Evolutionary conservation across 2,329 filamentous ascomycete genomes (phyloP).

Genomic region (Fusarium domesticum): DNA sequence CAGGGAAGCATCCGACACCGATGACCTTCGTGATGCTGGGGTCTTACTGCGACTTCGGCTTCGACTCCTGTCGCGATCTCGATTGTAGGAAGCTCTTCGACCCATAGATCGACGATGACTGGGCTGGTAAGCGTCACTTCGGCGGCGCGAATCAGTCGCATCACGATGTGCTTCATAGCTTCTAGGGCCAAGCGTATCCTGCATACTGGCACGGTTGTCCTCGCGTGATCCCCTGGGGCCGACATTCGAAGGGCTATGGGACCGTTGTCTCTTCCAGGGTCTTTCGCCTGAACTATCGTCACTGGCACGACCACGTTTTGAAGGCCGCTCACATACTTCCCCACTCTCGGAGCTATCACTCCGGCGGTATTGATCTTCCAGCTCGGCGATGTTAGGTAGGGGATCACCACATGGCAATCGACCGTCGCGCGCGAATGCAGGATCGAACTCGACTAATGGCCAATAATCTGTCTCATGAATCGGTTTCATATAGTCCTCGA

Average conservation of each 20-base stretch:
- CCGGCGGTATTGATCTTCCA: slow-evolving; percentile 6
- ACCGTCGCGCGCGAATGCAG: slow-evolving; percentile 37
- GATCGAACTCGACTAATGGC: slow-evolving; percentile 41
- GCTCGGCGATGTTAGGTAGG: slow-evolving; percentile 11
- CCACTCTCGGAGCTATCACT: slow-evolving; percentile 19
- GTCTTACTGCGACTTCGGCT: slow-evolving; percentile 20
- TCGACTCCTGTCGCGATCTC: slow-evolving; percentile 12
- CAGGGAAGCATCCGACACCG: slow-evolving; percentile 33
- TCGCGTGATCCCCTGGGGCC: slow-evolving; percentile 10
- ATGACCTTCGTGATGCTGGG: slow-evolving; percentile 30
- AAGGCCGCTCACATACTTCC: slow-evolving; percentile 11
- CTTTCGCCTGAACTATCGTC: slow-evolving; percentile 15
- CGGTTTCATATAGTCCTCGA: slow-evolving; percentile 41
- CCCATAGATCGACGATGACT: slow-evolving; percentile 18
- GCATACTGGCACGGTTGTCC: neutral
- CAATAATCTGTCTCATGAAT: slow-evolving; percentile 43
- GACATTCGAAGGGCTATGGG: slow-evolving; percentile 9
- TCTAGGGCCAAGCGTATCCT: slow-evolving; percentile 12
- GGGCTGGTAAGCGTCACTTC: slow-evolving; percentile 7
- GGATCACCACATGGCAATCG: slow-evolving; percentile 23
- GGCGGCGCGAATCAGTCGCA: slow-evolving; percentile 7
- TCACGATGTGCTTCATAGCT: slow-evolving; percentile 14
- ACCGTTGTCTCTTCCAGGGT: slow-evolving; percentile 21
- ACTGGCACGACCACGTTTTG: slow-evolving; percentile 15
- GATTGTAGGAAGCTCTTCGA: slow-evolving; percentile 8